Conservation (phyloP, 441 rosid species). For the Adansonia rubrostipa region DNA sequence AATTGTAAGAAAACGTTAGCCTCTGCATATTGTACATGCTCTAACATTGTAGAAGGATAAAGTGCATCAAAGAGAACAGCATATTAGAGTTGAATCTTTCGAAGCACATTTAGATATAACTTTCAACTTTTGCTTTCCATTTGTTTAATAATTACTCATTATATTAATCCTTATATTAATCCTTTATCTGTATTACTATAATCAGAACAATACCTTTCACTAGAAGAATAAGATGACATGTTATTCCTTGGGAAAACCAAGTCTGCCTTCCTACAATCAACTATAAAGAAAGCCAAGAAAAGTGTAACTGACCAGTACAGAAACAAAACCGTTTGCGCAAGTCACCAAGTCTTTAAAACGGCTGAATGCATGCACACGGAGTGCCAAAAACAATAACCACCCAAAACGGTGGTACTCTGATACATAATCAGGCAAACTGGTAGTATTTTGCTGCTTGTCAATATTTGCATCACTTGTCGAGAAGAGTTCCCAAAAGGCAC, state of each 20-base stretch:
- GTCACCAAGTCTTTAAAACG: slow-evolving; percentile 86
- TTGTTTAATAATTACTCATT: neutral
- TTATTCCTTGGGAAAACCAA: slow-evolving; percentile 5
- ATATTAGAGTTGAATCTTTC: slow-evolving; percentile 6
- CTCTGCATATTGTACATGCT: neutral
- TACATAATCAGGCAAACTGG: slow-evolving; percentile 43
- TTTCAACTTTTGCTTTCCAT: neutral
- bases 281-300: slow-evolving; percentile 21
- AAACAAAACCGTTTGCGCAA: slow-evolving; percentile 82
- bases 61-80: slow-evolving; percentile 8
- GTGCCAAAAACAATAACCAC: slow-evolving; percentile 93
- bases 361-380: slow-evolving; percentile 81
- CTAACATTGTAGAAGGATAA: neutral
- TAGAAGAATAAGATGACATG: neutral
- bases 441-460: slow-evolving; percentile 48
- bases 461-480: slow-evolving; percentile 50
- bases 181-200: neutral
- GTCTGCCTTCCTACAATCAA: slow-evolving; percentile 16
- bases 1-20: slow-evolving; percentile 18
- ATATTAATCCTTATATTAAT: slow-evolving; percentile 10
- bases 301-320: slow-evolving; percentile 74
- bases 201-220: neutral
- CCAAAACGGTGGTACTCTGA: slow-evolving; percentile 82
- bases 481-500: slow-evolving; percentile 77
- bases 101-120: slow-evolving; percentile 12